Percentiles rank a stretch among this genome's conserved stretches.
Conservation (phyloP, 2,329 filamentous ascomycete genomes). For the Didymella glomerata region DNA sequence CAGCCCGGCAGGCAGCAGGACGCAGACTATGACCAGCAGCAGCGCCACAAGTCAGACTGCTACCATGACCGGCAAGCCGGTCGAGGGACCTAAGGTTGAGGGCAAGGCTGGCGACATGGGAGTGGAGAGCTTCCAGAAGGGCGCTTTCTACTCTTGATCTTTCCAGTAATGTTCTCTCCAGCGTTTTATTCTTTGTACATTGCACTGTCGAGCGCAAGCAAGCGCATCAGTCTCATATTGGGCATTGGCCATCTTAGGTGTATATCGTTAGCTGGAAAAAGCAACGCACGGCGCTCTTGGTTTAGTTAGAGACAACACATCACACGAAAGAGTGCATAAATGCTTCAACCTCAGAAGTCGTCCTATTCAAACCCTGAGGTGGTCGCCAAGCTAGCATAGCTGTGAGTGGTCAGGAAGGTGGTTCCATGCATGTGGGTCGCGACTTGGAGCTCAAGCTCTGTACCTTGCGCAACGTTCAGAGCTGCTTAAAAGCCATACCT, state of each 20-base stretch:
- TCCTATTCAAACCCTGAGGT: background rate
- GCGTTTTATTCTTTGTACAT: slow-evolving; percentile 21
- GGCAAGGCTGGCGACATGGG: slow-evolving; percentile 71
- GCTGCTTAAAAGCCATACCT: background rate
- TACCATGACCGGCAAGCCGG: slow-evolving; percentile 58
- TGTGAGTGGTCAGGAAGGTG: slow-evolving; percentile 9
- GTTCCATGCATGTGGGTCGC: slow-evolving; percentile 14
- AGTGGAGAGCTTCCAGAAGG: slow-evolving; percentile 76
- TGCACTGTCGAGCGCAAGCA: slow-evolving; percentile 12
- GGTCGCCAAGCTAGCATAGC: slow-evolving; percentile 1
- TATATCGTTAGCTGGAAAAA: slow-evolving; percentile 35
- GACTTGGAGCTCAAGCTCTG: slow-evolving; percentile 11
- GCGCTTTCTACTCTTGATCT: slow-evolving; percentile 69
- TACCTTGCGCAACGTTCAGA: slow-evolving; percentile 5
- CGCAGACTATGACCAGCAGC: slow-evolving; percentile 64
- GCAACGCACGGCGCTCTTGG: slow-evolving; percentile 29
- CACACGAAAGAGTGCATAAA: background rate
- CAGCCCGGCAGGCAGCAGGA: slow-evolving; percentile 58
- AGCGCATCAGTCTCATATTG: slow-evolving; percentile 18
- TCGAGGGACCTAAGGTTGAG: slow-evolving; percentile 59
- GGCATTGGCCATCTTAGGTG: slow-evolving; percentile 15
- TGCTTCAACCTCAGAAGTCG: background rate
- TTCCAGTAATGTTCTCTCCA: slow-evolving; percentile 18
- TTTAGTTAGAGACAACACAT: slow-evolving; percentile 25
- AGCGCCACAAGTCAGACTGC: slow-evolving; percentile 51